A percentile compares a stretch with the other conserved stretches of the same genome.
phyloP scores from a whole-genome alignment of 2,329 filamentous ascomycete species.

The Pseudogymnoascus sp. region DNA sequence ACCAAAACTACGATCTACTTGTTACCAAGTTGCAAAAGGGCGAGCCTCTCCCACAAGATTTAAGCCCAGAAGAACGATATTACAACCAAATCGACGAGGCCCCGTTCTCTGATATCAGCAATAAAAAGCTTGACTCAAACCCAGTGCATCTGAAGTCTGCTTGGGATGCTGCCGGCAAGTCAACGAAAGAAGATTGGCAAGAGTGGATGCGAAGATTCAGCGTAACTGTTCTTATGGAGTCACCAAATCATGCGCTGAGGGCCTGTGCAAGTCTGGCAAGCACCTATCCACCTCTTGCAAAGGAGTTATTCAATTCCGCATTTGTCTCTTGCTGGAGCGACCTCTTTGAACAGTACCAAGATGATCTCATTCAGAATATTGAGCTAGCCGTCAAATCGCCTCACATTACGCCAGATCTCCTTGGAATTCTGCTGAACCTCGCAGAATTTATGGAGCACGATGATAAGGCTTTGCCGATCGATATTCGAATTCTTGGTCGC shows the following conservation, averaged over 20 bases:
- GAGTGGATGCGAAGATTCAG: slow-evolving; percentile 98
- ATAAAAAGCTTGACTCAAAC: slow-evolving; percentile 94
- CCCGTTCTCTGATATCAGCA: slow-evolving; percentile 71
- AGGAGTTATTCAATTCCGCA: slow-evolving; percentile 94
- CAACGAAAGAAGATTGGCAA: slow-evolving; percentile 97
- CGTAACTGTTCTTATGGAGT: slow-evolving; percentile 88
- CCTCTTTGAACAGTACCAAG: slow-evolving; percentile 91
- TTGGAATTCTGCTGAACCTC: slow-evolving; percentile 88
- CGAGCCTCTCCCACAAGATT: slow-evolving; percentile 86
- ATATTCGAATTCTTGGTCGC: slow-evolving; percentile 86
- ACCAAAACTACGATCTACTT: slow-evolving; percentile 85
- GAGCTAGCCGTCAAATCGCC: slow-evolving; percentile 92
- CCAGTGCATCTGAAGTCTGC: slow-evolving; percentile 94
- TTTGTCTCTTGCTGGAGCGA: slow-evolving; percentile 99
- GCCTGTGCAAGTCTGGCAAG: slow-evolving; percentile 88
- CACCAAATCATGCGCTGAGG: slow-evolving; percentile 86
- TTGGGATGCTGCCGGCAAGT: slow-evolving; percentile 95
- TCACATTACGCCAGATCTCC: slow-evolving; percentile 89
- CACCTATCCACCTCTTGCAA: slow-evolving; percentile 82
- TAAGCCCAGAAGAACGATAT: slow-evolving; percentile 79
- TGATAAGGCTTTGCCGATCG: slow-evolving; percentile 94
- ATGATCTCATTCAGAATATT: slow-evolving; percentile 91
- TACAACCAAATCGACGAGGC: slow-evolving; percentile 70
- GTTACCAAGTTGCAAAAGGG: slow-evolving; percentile 90
- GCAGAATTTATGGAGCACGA: slow-evolving; percentile 99